Evolutionary conservation across 768 basidiomycete genomes (phyloP).

Genomic region (Lactarius evosmus): DNA sequence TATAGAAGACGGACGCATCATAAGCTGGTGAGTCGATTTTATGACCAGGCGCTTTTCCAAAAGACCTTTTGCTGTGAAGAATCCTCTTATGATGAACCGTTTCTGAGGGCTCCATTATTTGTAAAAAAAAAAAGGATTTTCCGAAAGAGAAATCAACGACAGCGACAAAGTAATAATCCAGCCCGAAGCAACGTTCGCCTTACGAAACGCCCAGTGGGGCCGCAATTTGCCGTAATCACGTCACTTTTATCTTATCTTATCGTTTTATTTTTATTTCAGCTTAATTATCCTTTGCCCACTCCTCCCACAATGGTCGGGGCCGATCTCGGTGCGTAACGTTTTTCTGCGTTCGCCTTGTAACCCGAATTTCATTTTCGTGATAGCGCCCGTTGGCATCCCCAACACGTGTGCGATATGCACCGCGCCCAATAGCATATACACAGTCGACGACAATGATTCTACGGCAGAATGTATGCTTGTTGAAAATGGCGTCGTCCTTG

Average conservation of each 20-base stretch:
- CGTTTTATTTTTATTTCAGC: too few species aligned
- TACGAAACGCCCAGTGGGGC: background rate
- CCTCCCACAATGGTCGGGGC: background rate
- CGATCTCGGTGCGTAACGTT: background rate
- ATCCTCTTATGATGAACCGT: conserved; percentile 28
- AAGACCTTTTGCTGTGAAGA: conserved; percentile 54
- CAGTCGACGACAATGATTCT: conserved; percentile 48
- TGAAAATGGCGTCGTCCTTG: conserved; percentile 14
- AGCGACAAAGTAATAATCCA: background rate
- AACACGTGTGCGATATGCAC: conserved; percentile 59
- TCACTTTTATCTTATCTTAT: conserved; percentile 21
- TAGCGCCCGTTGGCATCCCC: conserved; percentile 23
- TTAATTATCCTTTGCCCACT: too few species aligned
- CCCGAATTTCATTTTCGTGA: background rate
- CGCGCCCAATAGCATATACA: conserved; percentile 53
- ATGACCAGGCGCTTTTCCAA: conserved; percentile 59
- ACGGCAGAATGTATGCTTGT: conserved; percentile 20
- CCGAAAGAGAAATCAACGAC: background rate
- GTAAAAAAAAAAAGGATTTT: background rate
- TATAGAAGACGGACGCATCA: conserved; percentile 48
- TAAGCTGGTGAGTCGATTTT: conserved; percentile 69
- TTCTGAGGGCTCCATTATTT: conserved; percentile 23
- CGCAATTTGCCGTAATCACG: conserved; percentile 22
- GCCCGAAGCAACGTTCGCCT: background rate
- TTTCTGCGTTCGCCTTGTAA: background rate